Conservation (phyloP, 148 eudicot genomes). For the Diospyros kaki region DNA sequence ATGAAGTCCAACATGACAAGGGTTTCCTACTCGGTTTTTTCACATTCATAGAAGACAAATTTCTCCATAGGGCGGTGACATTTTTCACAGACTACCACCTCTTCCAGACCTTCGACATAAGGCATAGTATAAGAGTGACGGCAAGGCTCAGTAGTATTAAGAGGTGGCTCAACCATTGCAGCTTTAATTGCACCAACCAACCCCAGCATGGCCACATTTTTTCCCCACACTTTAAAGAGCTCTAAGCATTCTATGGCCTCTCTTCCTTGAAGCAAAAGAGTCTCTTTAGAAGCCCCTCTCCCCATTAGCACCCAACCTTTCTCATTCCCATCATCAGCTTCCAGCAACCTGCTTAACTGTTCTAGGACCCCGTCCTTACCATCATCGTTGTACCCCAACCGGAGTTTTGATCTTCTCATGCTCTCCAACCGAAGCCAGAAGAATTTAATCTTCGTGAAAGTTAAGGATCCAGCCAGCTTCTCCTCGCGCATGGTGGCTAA, state of each 20-base stretch:
- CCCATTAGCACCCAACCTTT: slow-evolving; percentile 60
- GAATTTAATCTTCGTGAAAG: slow-evolving; percentile 28
- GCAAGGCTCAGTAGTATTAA: slow-evolving; percentile 31
- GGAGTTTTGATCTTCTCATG: slow-evolving; percentile 44
- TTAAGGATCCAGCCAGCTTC: slow-evolving; percentile 29
- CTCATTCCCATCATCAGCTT: slow-evolving; percentile 10
- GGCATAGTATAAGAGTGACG: slow-evolving; percentile 27
- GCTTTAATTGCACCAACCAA: slow-evolving; percentile 45
- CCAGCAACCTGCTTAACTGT: slow-evolving; percentile 33
- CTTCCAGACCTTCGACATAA: slow-evolving; percentile 37
- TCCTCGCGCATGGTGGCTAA: slow-evolving; percentile 32
- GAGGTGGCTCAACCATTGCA: slow-evolving; percentile 24
- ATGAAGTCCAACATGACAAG: too few species aligned
- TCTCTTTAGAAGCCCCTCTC: slow-evolving; percentile 30
- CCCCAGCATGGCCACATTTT: slow-evolving; percentile 36
- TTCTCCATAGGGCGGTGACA: slow-evolving; percentile 48
- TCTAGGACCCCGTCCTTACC: slow-evolving; percentile 28
- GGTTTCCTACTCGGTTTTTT: slow-evolving; percentile 9
- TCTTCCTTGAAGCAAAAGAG: slow-evolving; percentile 35
- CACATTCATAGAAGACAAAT: slow-evolving; percentile 34
- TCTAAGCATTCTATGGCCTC: slow-evolving; percentile 24
- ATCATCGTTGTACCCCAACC: slow-evolving; percentile 14
- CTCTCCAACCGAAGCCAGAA: slow-evolving; percentile 65
- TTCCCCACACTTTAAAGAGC: slow-evolving; percentile 27
- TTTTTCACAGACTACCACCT: slow-evolving; percentile 28